Base-by-base conservation (phyloP, 148 eudicot species). In the Rhododendron ovatum region DNA sequence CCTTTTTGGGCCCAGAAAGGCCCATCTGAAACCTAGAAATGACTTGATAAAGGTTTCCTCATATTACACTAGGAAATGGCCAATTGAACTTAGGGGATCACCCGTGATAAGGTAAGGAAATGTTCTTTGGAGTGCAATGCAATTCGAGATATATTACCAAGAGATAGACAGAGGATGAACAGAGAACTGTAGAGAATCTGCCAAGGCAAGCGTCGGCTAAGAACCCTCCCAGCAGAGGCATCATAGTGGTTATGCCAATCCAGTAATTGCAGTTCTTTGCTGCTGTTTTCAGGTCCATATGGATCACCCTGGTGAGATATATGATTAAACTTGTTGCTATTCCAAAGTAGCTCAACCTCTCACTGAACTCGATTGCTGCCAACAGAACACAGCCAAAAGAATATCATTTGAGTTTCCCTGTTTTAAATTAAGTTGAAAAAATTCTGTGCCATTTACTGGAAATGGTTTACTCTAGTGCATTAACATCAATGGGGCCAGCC, bases 361-460 rank as follows among this genome's bases (percentile, higher is more conserved):
- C 99, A 85, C 96, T 92, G 86, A 95, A 95, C 89, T 96, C 99
- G 61, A 96, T 94, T 84, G 92, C 99, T 96, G 93, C 91, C 81
- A 37, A 65, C 65, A 50, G 7, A 83, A 61, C 12, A 20, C 28
- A 80, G 33, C 28, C 18, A 57, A n/a, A 51, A 18, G 43, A 59
- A 43, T 9, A 37, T 78, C 78, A 78, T 4, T 75, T 20, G 45
- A 35, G 59, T 73, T 57, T 28, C 59, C 33, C 33, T 20, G 47
- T 39, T 80, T 12, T 33, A 28, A 50, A 80, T 6, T 7, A 50
- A 50, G 15, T 24, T 51, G 13, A 80, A 14, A 51, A 80, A 2
- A 13, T 14, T 5, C 74, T 12, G 76, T 30, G 22, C 39, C 7
- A 30, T 71, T 30, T 30, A 30, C 76, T 71, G 18, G 8, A 71